These are phyloP conservation scores for Xylaria palmicola DNA, from an alignment of 495 filamentous ascomycete species.

Conservation along the genomic window DNA sequence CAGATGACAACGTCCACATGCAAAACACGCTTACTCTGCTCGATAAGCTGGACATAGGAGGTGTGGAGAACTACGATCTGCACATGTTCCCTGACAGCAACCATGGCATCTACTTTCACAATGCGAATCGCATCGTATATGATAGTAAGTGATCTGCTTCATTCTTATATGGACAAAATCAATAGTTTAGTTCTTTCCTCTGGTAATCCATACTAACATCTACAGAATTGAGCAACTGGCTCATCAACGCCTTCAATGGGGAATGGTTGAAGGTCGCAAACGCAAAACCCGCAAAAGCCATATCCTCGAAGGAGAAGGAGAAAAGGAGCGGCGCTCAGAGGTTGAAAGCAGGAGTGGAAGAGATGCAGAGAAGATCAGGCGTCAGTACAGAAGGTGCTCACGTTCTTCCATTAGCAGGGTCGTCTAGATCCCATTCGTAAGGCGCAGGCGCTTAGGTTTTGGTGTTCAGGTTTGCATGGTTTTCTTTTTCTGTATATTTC, in stretches of 20 bases:
- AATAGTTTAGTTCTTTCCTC: not conserved
- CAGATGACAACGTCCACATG: slow-evolving; percentile 96
- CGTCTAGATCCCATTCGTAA: not conserved
- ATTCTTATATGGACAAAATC: slow-evolving; percentile 3
- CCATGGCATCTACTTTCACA: slow-evolving; percentile 94
- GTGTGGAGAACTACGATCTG: slow-evolving; percentile 92
- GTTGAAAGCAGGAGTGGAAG: slow-evolving; percentile 15
- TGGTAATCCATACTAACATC: slow-evolving; percentile 29
- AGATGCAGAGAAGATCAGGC: slow-evolving; percentile 19
- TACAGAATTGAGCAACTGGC: slow-evolving; percentile 83
- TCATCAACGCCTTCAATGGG: slow-evolving; percentile 96
- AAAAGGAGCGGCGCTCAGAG: slow-evolving; percentile 20
- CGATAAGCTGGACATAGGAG: slow-evolving; percentile 79
- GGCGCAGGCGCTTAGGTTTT: slow-evolving; percentile 9
- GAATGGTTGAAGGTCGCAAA: slow-evolving; percentile 80
- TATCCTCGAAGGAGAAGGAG: slow-evolving; percentile 16
- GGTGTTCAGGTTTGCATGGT: not conserved
- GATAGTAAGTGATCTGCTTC: slow-evolving; percentile 67
- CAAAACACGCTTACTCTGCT: slow-evolving; percentile 86
- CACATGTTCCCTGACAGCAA: slow-evolving; percentile 96
- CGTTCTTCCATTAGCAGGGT: not conserved
- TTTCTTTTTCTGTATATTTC: not conserved
- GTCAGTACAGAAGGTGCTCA: not conserved
- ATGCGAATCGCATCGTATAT: slow-evolving; percentile 88
- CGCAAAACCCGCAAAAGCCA: slow-evolving; percentile 54